phyloP scores from a whole-genome alignment of 495 filamentous ascomycete genomes.

The Neurospora africana region DNA sequence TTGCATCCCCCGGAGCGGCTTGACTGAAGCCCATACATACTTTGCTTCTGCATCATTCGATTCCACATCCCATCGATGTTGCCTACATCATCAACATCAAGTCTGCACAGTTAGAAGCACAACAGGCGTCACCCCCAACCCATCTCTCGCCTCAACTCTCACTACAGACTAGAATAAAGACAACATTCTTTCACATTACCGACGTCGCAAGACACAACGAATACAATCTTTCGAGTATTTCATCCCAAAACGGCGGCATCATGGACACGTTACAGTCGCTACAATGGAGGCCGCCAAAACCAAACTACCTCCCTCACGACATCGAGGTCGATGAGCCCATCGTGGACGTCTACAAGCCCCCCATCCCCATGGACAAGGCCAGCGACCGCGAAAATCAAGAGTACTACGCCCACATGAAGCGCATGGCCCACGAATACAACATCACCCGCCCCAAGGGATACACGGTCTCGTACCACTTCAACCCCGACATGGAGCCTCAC shows the following conservation, averaged over 20 bases:
- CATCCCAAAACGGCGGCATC: background rate
- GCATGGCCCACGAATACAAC: slow-evolving; percentile 58
- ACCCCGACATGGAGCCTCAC: slow-evolving; percentile 88
- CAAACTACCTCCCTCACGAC: slow-evolving; percentile 40
- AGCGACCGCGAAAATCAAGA: slow-evolving; percentile 46
- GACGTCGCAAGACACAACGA: too few species aligned
- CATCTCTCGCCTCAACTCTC: background rate
- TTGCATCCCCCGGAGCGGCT: background rate
- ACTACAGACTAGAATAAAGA: background rate
- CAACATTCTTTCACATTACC: background rate
- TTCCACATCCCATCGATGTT: background rate
- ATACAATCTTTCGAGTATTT: too few species aligned
- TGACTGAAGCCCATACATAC: background rate
- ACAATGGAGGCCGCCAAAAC: slow-evolving; percentile 30
- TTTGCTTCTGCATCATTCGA: background rate
- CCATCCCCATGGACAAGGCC: slow-evolving; percentile 39
- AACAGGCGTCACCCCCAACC: background rate
- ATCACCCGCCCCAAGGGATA: slow-evolving; percentile 72
- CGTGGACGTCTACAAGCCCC: slow-evolving; percentile 56
- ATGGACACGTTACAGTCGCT: slow-evolving; percentile 20
- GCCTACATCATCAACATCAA: background rate
- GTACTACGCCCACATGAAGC: slow-evolving; percentile 54
- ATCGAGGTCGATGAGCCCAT: slow-evolving; percentile 37
- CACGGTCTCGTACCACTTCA: slow-evolving; percentile 92
- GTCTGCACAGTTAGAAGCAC: background rate